Base-by-base conservation (phyloP, 345 rosid species). In the Mercurialis annua region DNA sequence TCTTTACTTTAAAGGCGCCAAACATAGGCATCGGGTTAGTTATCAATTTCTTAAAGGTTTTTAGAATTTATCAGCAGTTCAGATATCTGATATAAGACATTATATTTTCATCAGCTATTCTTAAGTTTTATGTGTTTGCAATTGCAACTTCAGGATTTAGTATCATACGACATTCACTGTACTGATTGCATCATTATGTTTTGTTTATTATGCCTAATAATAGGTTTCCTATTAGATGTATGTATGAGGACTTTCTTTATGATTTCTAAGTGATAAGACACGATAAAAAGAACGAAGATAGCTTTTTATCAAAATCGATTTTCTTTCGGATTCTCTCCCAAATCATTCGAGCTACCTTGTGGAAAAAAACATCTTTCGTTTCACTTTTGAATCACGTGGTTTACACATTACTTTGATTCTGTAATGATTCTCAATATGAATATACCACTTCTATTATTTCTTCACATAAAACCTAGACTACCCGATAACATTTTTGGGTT, bases 1-100 rank as follows among this genome's bases (percentile, higher is more conserved):
- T 76, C 87, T 94, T 63, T 94, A 87, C 75, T 94, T 94, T 62
- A 94, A 89, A 78, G 99, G 99, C 18, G 99, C 99, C 33, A 94
- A 91, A 72, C 96, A 87, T 76, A 73, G 98, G 75, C 96, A 89
- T 58, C 83, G 89, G 92, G 99, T 89, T 46, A 74, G 79, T 65
- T n/a, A 31, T 58, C 24, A 20, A 31, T n/a, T 75, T 50, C 38
- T 44, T 26, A 1, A 20, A 5, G 27, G 23, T 2, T 58, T 65
- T 15, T 24, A 1, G 18, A 27, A 6, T 0, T 26, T 59, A 40
- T n/a, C 36, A 42, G 18, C 40, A 2, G n/a, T 47, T 71, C 9
- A 34, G 64, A 34, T 36, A 53, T 53, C 48, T 9, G 53, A 52
- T 38, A 30, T 33, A 30, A 24, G 20, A n/a, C 43, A 48, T 14